These are phyloP conservation scores for Logfia minima DNA, from an alignment of 129 eudicot species.

Conservation along the genomic window DNA sequence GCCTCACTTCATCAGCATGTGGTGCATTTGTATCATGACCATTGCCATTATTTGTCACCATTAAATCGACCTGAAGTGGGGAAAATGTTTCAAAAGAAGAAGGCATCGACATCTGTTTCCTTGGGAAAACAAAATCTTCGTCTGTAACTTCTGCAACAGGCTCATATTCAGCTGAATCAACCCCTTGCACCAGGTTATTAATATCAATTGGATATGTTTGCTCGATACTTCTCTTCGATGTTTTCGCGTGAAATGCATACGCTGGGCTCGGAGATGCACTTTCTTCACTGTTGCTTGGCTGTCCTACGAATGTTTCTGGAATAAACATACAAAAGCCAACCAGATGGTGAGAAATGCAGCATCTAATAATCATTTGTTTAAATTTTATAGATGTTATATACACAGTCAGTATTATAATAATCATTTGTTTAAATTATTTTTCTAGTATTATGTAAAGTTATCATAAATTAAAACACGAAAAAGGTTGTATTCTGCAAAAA, in stretches of 20 bases:
- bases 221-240: constrained; percentile 23
- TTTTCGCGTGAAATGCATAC: neutral
- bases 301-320: neutral
- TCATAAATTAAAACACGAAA: no score
- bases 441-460: no score
- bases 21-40: constrained; percentile 7
- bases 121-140: constrained; percentile 36
- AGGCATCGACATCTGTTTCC: constrained; percentile 31
- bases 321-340: neutral
- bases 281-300: neutral
- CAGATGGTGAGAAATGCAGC: neutral
- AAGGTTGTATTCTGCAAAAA: neutral
- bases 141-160: constrained; percentile 44
- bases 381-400: no score
- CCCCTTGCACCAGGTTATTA: constrained; percentile 27
- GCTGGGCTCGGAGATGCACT: neutral
- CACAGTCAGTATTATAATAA: no score
- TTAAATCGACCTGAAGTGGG: constrained; percentile 18
- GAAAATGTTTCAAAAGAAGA: constrained; percentile 28
- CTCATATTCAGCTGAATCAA: constrained; percentile 46
- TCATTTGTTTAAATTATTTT: no score
- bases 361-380: no score
- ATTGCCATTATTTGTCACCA: constrained; percentile 10
- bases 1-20: neutral
- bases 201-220: constrained; percentile 34